phyloP scores from a whole-genome alignment of 208 protist species.

The Histomonas meleagridis region DNA sequence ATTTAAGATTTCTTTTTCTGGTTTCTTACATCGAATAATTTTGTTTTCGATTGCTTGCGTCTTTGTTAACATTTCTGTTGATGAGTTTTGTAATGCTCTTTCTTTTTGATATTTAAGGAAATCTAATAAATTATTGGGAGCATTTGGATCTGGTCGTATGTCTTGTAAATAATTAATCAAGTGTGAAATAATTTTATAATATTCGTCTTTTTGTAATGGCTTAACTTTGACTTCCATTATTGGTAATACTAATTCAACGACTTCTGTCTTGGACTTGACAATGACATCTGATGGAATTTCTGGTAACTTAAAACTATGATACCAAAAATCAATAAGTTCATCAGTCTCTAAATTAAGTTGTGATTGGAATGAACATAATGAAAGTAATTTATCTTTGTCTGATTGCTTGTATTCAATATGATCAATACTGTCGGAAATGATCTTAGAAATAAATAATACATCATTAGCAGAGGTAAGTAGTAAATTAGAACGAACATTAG shows the following conservation, averaged over 20 bases:
- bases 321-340: slow-evolving; percentile 19
- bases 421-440: not conserved
- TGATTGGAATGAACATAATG: too few relatives aligned
- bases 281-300: not conserved
- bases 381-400: not conserved
- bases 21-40: not conserved
- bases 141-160: not conserved
- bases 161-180: not conserved
- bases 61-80: not conserved
- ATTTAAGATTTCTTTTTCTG: not conserved
- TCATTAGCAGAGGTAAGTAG: not conserved
- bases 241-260: too few relatives aligned
- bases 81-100: not conserved
- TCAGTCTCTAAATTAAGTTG: not conserved
- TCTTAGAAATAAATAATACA: not conserved
- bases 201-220: not conserved
- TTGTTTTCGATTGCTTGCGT: not conserved
- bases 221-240: too few relatives aligned
- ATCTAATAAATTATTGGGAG: not conserved
- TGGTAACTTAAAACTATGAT: not conserved
- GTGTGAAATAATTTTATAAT: not conserved
- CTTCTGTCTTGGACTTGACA: not conserved
- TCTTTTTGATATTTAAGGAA: not conserved
- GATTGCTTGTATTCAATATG: not conserved
- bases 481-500: not conserved